A percentile compares a stretch with the other conserved stretches of the same genome.
These are phyloP conservation scores for Debaryomyces udenii DNA, from an alignment of 1,139 yeast species.

Conservation along the genomic window DNA sequence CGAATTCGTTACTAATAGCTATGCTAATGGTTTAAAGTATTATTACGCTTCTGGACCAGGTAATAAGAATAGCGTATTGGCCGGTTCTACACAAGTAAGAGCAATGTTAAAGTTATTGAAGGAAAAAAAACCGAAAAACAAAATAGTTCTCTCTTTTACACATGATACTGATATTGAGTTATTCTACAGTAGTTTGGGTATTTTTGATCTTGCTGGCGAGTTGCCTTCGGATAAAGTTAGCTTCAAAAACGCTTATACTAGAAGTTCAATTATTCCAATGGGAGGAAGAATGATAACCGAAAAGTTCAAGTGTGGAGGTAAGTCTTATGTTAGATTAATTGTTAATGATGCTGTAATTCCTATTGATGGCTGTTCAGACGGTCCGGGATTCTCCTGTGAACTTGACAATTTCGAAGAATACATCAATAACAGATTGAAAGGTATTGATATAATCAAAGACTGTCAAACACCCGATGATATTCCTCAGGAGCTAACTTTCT, in stretches of 20 bases:
- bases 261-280: constrained; percentile 56
- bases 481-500: constrained; percentile 31
- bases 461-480: constrained; percentile 29
- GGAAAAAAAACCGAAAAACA: constrained; percentile 22
- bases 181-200: constrained; percentile 52
- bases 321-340: constrained; percentile 49
- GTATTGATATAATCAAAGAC: constrained; percentile 31
- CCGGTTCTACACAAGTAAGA: constrained; percentile 36
- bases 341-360: constrained; percentile 64
- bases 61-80: constrained; percentile 32
- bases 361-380: constrained; percentile 49
- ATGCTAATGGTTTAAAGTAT: constrained; percentile 46
- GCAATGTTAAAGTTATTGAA: constrained; percentile 47
- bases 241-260: constrained; percentile 46
- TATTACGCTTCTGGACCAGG: constrained; percentile 58
- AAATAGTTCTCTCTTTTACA: constrained; percentile 48
- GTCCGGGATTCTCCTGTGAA: constrained; percentile 63
- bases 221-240: constrained; percentile 37
- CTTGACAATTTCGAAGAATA: constrained; percentile 41
- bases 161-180: constrained; percentile 60
- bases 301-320: constrained; percentile 42
- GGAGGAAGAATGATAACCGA: constrained; percentile 57
- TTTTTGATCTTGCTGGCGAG: constrained; percentile 37
- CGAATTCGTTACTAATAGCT: constrained; percentile 49
- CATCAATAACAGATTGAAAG: constrained; percentile 34